These are phyloP conservation scores for Nakaseomyces nivariensis DNA, from an alignment of 1,139 yeast species.

Conservation along the genomic window DNA sequence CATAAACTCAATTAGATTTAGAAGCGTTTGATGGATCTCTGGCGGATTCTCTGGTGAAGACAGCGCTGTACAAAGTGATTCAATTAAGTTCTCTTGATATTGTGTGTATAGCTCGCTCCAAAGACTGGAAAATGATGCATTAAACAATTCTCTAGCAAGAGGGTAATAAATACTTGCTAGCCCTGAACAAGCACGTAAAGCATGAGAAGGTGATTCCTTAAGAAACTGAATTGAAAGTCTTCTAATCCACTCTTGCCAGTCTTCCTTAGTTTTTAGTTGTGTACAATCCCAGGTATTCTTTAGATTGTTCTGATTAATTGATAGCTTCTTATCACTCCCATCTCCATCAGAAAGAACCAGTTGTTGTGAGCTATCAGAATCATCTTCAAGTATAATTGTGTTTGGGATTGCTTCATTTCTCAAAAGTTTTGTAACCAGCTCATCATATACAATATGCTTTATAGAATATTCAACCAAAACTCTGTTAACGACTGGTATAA, in stretches of 20 bases:
- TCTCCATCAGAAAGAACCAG: conserved; percentile 59
- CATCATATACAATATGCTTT: conserved; percentile 73
- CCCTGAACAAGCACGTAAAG: conserved; percentile 86
- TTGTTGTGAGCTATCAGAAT: conserved; percentile 42
- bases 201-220: conserved; percentile 92
- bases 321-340: conserved; percentile 62
- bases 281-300: conserved; percentile 89
- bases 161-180: conserved; percentile 85
- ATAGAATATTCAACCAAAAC: conserved; percentile 54
- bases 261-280: conserved; percentile 82
- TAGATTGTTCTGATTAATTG: conserved; percentile 36
- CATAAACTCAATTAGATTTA: conserved; percentile 91
- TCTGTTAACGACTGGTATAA: conserved; percentile 76
- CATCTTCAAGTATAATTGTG: conserved; percentile 59
- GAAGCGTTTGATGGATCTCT: conserved; percentile 80
- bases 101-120: conserved; percentile 91
- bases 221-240: conserved; percentile 75
- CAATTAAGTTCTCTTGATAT: conserved; percentile 82
- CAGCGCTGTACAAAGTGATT: conserved; percentile 75
- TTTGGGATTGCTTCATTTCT: conserved; percentile 89
- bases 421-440: conserved; percentile 62
- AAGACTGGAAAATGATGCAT: conserved; percentile 90
- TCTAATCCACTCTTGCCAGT: conserved; percentile 97
- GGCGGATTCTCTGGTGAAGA: conserved; percentile 92
- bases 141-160: conserved; percentile 81